Conservation (phyloP, 1,284 basidiomycete species). For the Puccinia coronata region DNA sequence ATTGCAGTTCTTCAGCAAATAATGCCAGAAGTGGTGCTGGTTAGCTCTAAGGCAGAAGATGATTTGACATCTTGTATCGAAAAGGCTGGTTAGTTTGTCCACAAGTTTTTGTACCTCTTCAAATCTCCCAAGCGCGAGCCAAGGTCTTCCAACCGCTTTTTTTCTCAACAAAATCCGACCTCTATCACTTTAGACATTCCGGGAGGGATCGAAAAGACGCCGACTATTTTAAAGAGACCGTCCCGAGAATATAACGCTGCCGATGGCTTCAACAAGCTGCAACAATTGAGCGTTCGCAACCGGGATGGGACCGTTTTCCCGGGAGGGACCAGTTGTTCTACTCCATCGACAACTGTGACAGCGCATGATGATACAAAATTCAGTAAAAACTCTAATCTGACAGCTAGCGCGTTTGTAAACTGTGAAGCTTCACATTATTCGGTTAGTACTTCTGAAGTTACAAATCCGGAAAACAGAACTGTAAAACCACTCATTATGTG, state of each 20-base stretch:
- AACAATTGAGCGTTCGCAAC: conserved; percentile 9
- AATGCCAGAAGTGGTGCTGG: conserved; percentile 29
- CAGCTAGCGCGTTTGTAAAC: conserved; percentile 35
- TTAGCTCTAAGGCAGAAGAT: conserved; percentile 46
- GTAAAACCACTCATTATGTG: neutral
- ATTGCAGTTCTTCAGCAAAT: conserved; percentile 35
- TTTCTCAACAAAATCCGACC: no score
- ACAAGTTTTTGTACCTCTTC: no score
- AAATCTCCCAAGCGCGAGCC: no score
- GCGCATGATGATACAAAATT: neutral
- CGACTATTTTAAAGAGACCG: conserved; percentile 26
- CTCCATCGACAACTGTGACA: neutral
- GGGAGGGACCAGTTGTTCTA: neutral
- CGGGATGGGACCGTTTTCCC: neutral
- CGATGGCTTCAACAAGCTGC: conserved; percentile 28
- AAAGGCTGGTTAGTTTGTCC: conserved; percentile 29
- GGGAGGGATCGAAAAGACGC: conserved; percentile 17
- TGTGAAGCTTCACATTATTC: conserved; percentile 28
- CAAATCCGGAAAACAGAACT: neutral
- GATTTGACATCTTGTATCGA: conserved; percentile 23
- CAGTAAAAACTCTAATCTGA: conserved; percentile 26
- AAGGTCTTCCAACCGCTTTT: no score
- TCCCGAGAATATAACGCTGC: conserved; percentile 33
- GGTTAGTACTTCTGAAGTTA: neutral
- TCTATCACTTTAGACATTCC: conserved; percentile 1